phyloP scores from a whole-genome alignment of 345 rosid species.

The Syzygium aromaticum region DNA sequence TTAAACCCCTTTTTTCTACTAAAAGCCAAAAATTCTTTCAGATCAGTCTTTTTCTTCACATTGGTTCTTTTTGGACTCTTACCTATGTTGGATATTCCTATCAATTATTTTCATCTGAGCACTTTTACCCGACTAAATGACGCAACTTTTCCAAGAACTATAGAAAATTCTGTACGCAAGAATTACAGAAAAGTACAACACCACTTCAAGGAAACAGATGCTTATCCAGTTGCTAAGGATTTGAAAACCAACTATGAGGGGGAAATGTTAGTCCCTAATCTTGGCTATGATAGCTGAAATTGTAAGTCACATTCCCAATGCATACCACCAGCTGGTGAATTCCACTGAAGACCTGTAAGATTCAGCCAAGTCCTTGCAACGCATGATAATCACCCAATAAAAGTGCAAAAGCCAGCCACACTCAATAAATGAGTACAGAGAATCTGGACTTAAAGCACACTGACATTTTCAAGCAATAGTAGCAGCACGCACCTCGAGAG shows the following conservation, averaged over 20 bases:
- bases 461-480: not conserved
- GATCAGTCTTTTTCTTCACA: not conserved
- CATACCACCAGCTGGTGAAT: not conserved
- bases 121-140: not conserved
- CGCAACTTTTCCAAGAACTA: not conserved
- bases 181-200: not conserved
- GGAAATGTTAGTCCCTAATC: not conserved
- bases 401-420: not conserved
- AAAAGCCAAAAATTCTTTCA: not conserved
- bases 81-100: not conserved
- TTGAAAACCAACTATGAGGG: not conserved
- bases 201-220: not conserved
- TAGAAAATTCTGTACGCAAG: not conserved
- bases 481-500: constrained; percentile 58
- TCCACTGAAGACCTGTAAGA: not conserved
- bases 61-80: not conserved
- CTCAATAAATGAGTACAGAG: not conserved
- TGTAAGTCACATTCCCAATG: not conserved
- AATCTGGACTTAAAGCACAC: not conserved
- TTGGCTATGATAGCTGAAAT: not conserved
- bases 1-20: not conserved
- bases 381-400: not conserved
- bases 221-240: not conserved
- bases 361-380: not conserved
- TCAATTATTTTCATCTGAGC: not conserved